Conservation (phyloP, 2,329 filamentous ascomycete genomes). For the Penicillium occitanis region DNA sequence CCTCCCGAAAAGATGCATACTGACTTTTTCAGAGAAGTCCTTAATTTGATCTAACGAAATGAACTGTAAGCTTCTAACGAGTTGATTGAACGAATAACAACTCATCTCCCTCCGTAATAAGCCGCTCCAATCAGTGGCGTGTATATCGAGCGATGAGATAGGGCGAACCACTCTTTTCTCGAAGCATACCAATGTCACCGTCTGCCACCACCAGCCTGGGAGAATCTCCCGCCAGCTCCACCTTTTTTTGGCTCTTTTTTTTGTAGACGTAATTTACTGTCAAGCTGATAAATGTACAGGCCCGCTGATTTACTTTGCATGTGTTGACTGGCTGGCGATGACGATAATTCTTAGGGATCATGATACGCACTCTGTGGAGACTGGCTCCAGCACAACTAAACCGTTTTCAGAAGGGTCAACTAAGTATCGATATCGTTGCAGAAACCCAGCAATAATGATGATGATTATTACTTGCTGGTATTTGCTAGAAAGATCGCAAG, state of each 20-base stretch:
- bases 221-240: slow-evolving; percentile 20
- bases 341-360: slow-evolving; percentile 44
- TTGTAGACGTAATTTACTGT: slow-evolving; percentile 4
- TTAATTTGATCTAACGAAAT: background rate
- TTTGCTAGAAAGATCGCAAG: background rate
- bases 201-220: slow-evolving; percentile 1
- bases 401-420: slow-evolving; percentile 16
- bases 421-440: slow-evolving; percentile 17
- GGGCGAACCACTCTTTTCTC: slow-evolving; percentile 14
- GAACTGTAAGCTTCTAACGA: background rate
- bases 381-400: slow-evolving; percentile 23
- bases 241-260: slow-evolving; percentile 9
- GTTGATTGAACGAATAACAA: background rate
- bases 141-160: background rate
- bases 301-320: slow-evolving; percentile 12
- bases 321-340: slow-evolving; percentile 25
- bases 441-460: background rate
- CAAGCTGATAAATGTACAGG: background rate
- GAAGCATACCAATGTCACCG: background rate
- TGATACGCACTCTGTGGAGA: slow-evolving; percentile 34
- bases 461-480: background rate
- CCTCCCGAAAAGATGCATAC: background rate
- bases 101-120: background rate
- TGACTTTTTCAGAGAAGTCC: background rate
- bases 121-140: slow-evolving; percentile 15